Evolutionary conservation across 2,329 filamentous ascomycete genomes (phyloP), one percentile per base, ranked within the genome.

Genomic region (Graphium sp.): DNA sequence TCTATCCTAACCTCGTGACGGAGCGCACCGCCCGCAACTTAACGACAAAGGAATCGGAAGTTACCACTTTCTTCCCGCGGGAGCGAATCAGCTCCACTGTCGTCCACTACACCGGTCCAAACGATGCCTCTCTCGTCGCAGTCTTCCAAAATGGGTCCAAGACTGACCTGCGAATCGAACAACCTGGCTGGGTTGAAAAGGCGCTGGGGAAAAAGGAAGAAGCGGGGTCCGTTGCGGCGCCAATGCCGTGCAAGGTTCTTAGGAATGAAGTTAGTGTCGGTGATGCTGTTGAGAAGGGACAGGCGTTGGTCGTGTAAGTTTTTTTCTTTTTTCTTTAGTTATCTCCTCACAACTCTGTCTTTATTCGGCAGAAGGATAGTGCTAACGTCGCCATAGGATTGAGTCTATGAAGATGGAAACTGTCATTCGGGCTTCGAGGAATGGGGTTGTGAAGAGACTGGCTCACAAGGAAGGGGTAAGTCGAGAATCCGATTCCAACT

Each of bases 161-260:
- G 53, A 69, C 65, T 5, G 63, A 74, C 34, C 48, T 76, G 16
- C 50, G 51, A 7, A 50, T 75, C n/a, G 46, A 64, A 22, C 53
- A 56, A 12, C 84, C 87, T 0, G 60, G 61, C 24, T 98, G 85
- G 84, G 77, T 79, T 33, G 80, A 84, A 41, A 87, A 91, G 52
- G 84, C 83, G 0, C 60, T 94, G 6, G 85, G 87, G 0, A 56
- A 80, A 36, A 85, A 82, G 48, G 82, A 92, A 44, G 66, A 67
- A 1, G 63, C 74, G 6, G 85, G 87, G 34, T 89, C 78, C 30
- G 83, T 95, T 2, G 63, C 81, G 15, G 83, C 89, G 14, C 89
- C 89, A 0, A 98, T 98, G 89, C 89, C 89, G 2, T 95, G 89
- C 55, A 95, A 95, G 56, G 77, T 98, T 16, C 56, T 98, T 35